These are phyloP conservation scores for Physaria fendleri DNA, from an alignment of 345 rosid genomes.

Conservation along the genomic window DNA sequence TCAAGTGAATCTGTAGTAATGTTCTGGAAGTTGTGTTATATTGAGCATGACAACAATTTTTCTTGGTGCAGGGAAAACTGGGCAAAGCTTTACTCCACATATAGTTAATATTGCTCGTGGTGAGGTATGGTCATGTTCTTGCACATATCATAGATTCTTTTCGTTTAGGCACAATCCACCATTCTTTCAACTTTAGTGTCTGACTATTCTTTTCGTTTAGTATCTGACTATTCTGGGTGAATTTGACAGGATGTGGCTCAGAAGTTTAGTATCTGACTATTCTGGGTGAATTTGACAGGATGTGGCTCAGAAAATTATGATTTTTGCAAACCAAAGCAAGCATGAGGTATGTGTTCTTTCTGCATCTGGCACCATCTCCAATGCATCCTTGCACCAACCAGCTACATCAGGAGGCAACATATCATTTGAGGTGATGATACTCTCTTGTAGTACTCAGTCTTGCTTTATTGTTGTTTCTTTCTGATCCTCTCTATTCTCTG, in stretches of 20 bases:
- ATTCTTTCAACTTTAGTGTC: not conserved
- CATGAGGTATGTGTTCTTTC: constrained; percentile 82
- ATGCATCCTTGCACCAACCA: constrained; percentile 73
- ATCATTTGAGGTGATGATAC: constrained; percentile 63
- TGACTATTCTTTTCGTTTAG: no score
- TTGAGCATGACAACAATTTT: not conserved
- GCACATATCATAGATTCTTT: not conserved
- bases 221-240: constrained; percentile 23
- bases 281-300: constrained; percentile 47
- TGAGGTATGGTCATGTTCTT: constrained; percentile 50
- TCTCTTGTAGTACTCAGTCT: not conserved
- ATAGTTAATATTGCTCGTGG: constrained; percentile 69
- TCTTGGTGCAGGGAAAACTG: constrained; percentile 50
- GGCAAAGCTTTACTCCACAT: constrained; percentile 79
- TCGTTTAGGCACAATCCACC: not conserved
- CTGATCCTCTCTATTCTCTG: not conserved
- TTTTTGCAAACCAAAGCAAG: constrained; percentile 71
- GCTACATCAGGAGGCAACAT: constrained; percentile 66
- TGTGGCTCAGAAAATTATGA: constrained; percentile 64
- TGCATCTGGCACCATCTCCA: constrained; percentile 80
- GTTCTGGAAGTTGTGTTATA: not conserved
- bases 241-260: constrained; percentile 68
- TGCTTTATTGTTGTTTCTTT: not conserved
- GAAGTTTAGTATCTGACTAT: no score
- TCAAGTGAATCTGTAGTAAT: not conserved